phyloP scores from a whole-genome alignment of 176 grass and related monocot species.

The Carex pumila region DNA sequence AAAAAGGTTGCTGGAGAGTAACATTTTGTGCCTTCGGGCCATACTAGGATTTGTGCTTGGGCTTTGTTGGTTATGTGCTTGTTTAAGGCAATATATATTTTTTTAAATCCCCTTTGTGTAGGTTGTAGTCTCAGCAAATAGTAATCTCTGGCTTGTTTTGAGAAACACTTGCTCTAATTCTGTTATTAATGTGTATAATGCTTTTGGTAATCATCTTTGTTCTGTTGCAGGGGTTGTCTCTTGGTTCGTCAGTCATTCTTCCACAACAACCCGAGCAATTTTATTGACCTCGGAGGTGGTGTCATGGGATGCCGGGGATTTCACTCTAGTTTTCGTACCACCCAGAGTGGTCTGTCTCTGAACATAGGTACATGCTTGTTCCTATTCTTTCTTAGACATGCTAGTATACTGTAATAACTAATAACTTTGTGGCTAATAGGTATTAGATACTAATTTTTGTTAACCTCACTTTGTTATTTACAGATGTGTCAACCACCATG shows the following conservation, averaged over 20 bases:
- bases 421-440: neutral
- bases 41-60: too few species aligned
- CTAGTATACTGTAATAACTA: neutral
- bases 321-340: constrained; percentile 78
- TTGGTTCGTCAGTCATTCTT: constrained; percentile 88
- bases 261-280: constrained; percentile 61
- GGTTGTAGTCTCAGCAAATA: neutral
- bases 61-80: too few species aligned
- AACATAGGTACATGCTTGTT: constrained; percentile 57
- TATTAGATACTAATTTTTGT: neutral
- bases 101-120: neutral
- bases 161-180: neutral
- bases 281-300: constrained; percentile 75
- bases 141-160: neutral
- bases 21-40: too few species aligned
- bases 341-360: constrained; percentile 75
- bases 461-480: neutral
- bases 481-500: constrained; percentile 97
- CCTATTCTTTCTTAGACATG: neutral
- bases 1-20: too few species aligned
- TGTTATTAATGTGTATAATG: neutral
- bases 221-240: constrained; percentile 67
- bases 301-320: constrained; percentile 85
- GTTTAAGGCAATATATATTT: neutral
- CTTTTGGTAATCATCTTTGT: neutral